Evolutionary conservation across 2,329 filamentous ascomycete species (phyloP).

Genomic region (Diaporthe helianthi): DNA sequence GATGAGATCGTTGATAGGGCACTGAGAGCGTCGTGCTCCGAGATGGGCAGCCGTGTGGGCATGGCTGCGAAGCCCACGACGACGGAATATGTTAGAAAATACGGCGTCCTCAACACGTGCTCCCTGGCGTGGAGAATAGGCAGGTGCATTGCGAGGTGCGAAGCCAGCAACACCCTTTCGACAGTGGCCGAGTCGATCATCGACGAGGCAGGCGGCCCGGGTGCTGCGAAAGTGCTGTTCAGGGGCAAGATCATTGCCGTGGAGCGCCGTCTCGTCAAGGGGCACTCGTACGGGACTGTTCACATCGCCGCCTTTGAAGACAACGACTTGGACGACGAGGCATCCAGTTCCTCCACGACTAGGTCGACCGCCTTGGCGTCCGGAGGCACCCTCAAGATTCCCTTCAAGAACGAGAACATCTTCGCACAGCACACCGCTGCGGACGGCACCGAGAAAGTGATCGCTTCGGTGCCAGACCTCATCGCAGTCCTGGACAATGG

Average conservation of each 20-base stretch:
- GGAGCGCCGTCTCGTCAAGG: constrained; percentile 55
- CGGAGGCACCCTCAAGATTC: constrained; percentile 39
- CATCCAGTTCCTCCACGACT: neutral
- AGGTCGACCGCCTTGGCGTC: constrained; percentile 28
- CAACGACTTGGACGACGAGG: constrained; percentile 36
- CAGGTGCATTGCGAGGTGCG: constrained; percentile 51
- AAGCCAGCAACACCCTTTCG: constrained; percentile 51
- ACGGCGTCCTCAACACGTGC: constrained; percentile 45
- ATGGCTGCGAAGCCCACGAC: constrained; percentile 44
- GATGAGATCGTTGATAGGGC: constrained; percentile 51
- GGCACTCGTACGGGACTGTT: constrained; percentile 54
- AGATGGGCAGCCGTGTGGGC: constrained; percentile 51
- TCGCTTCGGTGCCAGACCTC: constrained; percentile 57
- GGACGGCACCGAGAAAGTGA: constrained; percentile 39
- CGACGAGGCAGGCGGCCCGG: constrained; percentile 53
- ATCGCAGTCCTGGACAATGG: constrained; percentile 56
- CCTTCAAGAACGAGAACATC: constrained; percentile 42
- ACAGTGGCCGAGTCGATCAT: constrained; percentile 56
- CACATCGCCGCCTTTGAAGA: constrained; percentile 39
- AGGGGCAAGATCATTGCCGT: constrained; percentile 61
- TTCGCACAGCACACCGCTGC: constrained; percentile 36
- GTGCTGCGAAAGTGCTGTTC: constrained; percentile 56
- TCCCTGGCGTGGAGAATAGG: constrained; percentile 56
- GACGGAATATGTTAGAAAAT: constrained; percentile 43
- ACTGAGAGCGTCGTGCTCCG: constrained; percentile 48